A percentile compares a stretch with the other conserved stretches of the same genome.
Evolutionary conservation across 1,284 basidiomycete species (phyloP).

Genomic region (Macrocystidia cucumis): DNA sequence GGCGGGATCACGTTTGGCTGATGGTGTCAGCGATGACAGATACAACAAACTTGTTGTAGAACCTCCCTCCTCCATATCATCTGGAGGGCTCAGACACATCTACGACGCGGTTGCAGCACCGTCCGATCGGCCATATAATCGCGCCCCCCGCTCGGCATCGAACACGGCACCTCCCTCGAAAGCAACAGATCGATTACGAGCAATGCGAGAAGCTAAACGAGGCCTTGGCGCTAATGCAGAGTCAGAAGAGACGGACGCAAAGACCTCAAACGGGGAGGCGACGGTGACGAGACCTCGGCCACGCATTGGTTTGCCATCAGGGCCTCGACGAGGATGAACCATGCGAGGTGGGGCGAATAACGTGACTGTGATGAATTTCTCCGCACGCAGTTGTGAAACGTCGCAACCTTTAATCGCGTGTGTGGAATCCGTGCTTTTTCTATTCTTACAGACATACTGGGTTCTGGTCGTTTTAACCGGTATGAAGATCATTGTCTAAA

Average conservation of each 20-base stretch:
- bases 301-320: slow-evolving; percentile 20
- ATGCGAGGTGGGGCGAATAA: too few species aligned
- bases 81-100: too few species aligned
- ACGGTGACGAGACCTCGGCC: slow-evolving; percentile 10
- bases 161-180: neutral
- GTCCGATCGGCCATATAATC: neutral
- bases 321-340: slow-evolving; percentile 16
- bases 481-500: too few species aligned
- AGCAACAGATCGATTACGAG: slow-evolving; percentile 38
- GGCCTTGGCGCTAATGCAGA: too few species aligned
- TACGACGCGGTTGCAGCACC: neutral
- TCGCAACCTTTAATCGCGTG: too few species aligned
- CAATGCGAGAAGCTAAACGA: slow-evolving; percentile 47
- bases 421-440: too few species aligned
- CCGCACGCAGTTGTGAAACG: too few species aligned
- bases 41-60: too few species aligned
- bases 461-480: too few species aligned
- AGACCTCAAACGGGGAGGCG: slow-evolving; percentile 14
- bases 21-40: slow-evolving; percentile 8
- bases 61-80: too few species aligned
- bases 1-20: slow-evolving; percentile 7
- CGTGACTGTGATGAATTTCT: too few species aligned
- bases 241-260: slow-evolving; percentile 2
- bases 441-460: too few species aligned
- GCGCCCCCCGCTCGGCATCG: neutral